phyloP scores from a whole-genome alignment of 495 filamentous ascomycete species.

The Podospora pseudoanserina region DNA sequence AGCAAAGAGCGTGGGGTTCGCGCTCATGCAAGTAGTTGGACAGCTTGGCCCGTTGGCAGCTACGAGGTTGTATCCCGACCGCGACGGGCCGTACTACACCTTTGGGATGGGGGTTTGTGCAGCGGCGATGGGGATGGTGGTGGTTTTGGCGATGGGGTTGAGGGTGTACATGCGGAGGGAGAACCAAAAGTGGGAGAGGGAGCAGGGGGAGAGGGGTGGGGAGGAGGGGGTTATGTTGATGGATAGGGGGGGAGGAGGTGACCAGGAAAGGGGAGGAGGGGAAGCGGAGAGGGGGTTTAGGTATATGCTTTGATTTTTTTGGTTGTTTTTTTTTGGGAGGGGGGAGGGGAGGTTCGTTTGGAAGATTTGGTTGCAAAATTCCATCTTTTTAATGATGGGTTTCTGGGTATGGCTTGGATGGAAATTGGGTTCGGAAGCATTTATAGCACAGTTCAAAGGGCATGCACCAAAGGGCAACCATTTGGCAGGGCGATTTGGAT shows the following conservation, averaged over 20 bases:
- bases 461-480: no score
- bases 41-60: conserved; percentile 71
- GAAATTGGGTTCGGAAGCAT: no score
- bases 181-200: conserved; percentile 55
- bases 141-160: conserved; percentile 51
- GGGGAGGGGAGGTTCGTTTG: no score
- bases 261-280: background rate
- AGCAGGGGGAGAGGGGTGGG: conserved; percentile 23
- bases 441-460: no score
- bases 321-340: background rate
- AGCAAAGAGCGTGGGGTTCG: conserved; percentile 63
- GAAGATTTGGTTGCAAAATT: no score
- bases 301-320: conserved; percentile 36
- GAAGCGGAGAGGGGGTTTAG: conserved; percentile 23
- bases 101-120: conserved; percentile 66
- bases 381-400: no score
- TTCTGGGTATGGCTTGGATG: no score
- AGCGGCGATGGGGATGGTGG: conserved; percentile 62
- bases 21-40: conserved; percentile 66
- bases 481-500: no score
- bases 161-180: conserved; percentile 58
- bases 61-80: conserved; percentile 65
- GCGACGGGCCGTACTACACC: conserved; percentile 58
- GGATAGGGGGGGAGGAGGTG: conserved; percentile 5
- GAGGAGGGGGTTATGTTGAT: conserved; percentile 10